Base-by-base conservation (phyloP, 2,329 filamentous ascomycete genomes). In the Elsinoe arachidis region DNA sequence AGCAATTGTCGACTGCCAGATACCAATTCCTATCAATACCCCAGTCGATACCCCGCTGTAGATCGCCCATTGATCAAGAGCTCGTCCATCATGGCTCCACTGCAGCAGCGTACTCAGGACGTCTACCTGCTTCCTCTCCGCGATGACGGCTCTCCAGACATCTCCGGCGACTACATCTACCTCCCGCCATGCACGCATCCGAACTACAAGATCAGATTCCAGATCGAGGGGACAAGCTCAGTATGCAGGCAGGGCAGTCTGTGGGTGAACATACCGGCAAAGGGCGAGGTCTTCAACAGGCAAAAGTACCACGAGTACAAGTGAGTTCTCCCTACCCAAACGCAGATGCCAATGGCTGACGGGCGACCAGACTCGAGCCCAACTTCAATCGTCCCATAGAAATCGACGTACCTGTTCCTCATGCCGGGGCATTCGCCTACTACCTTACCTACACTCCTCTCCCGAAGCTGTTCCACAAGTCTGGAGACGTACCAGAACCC, bases 181-280 rank as follows among this genome's bases (percentile, higher is more conserved):
- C 78, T 99, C 43, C 87, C 90, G 0, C 85, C 93, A 15, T 85
- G 87, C 15, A 81, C 79, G 39, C 80, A 86, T n/a, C 87, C 78
- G 12, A 70, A 87, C 41, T 86, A 97, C 67, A 81, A 81, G 55
- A 78, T 96, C 58, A 86, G 92, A 59, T 96, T 99, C 72, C 83
- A 90, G 64, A 92, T 96, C 65, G 88, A 96, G 73, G 91, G 93
- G 61, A 92, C 90, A 58, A 96, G 92, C 69, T 96, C 92, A 61
- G 93, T 99, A 77, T 96, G 91, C 72, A 84, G 90, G 64, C 80
- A 96, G 73, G 93, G 95, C 59, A 96, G 88, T 69, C 79, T 99
- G 61, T 99, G 93, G 92, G 87, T 96, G 67, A 99, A 99, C 72
- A 88, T 97, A 60, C 93, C 93, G 6, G 81, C 86, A 60, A 78